Percentiles rank a stretch among this genome's conserved stretches.
phyloP scores from a whole-genome alignment of 2,329 filamentous ascomycete species.

The Paraphoma chrysanthemicola region DNA sequence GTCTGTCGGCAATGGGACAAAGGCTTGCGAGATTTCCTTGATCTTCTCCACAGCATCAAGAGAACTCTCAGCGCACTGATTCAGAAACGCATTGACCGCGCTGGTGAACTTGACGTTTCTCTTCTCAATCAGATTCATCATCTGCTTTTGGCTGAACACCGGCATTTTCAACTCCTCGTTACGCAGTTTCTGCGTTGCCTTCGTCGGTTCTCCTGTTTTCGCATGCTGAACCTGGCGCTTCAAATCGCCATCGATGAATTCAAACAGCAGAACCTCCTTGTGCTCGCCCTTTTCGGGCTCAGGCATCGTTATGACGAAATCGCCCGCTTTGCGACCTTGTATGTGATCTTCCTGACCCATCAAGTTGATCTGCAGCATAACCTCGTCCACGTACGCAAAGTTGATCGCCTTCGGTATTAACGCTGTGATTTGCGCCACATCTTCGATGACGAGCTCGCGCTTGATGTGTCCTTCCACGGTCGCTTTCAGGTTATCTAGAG shows the following conservation, averaged over 20 bases:
- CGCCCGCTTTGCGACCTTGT: constrained; percentile 62
- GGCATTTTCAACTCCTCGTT: constrained; percentile 90
- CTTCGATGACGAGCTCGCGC: constrained; percentile 71
- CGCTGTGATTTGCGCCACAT: constrained; percentile 82
- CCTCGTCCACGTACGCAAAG: constrained; percentile 87
- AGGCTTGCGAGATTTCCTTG: constrained; percentile 63
- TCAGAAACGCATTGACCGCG: constrained; percentile 79
- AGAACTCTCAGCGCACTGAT: constrained; percentile 69
- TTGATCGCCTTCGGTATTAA: constrained; percentile 79
- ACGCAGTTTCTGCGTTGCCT: constrained; percentile 70
- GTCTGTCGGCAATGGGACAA: constrained; percentile 67
- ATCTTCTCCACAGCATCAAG: constrained; percentile 73
- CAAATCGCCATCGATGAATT: constrained; percentile 90
- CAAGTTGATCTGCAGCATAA: constrained; percentile 80
- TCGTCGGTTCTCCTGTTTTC: constrained; percentile 75
- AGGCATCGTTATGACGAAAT: constrained; percentile 47
- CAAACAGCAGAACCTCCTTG: constrained; percentile 82
- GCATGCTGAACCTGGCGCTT: constrained; percentile 77
- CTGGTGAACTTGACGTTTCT: constrained; percentile 82
- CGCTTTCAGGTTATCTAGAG: constrained; percentile 84
- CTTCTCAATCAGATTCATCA: constrained; percentile 88
- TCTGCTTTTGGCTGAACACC: constrained; percentile 89
- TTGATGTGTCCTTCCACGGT: constrained; percentile 86
- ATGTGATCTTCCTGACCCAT: constrained; percentile 73
- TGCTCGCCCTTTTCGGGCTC: constrained; percentile 52